Evolutionary conservation across 148 eudicot species (phyloP), one percentile per base, ranked within the genome.

Genomic region (Arctostaphylos glauca): DNA sequence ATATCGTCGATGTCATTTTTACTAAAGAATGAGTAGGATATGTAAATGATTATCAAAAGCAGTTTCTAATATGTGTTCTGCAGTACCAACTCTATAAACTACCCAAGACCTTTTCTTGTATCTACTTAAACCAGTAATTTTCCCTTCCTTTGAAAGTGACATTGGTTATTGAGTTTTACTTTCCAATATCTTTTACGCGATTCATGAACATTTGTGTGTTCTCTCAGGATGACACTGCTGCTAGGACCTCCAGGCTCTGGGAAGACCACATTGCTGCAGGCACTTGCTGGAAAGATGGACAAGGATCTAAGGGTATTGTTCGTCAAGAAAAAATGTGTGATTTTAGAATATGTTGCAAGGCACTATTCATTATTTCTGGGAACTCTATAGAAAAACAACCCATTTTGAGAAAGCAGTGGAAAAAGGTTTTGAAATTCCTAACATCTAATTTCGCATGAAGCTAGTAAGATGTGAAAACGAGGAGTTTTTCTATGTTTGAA

Each of bases 211-310:
- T 31, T 54, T 77, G 31, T 83, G 14, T 46, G 41, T 44, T 67
- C 41, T 70, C 49, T 71, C 78, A 89, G 91, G 84, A 74, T 87
- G 85, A 89, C 91, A n/a, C 84, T 89, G 23, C 89, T 89, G 78
- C 78, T 89, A 5, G 91, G 91, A 47, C 89, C 91, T 67, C 91
- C 91, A 13, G 87, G 85, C 76, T 89, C 91, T 38, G 91, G 91
- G 44, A 89, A 89, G 55, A 85, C 91, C n/a, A 89, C 91, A 50
- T 89, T 89, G 74, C 38, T 89, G 67, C 84, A 87, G 82, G 88
- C 84, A 25, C 86, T 89, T 64, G 87, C 91, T 5, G 91, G 89
- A 78, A 82, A 81, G 84, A 81, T 89, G 82, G 89, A 85, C 6
- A 72, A 81, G 60, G 86, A 89, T 83, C 74, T 89, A 41, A 83